Percentiles rank a stretch among this genome's conserved stretches.
phyloP scores from a whole-genome alignment of 169 alveolate species.

The Miamiensis avidus region DNA sequence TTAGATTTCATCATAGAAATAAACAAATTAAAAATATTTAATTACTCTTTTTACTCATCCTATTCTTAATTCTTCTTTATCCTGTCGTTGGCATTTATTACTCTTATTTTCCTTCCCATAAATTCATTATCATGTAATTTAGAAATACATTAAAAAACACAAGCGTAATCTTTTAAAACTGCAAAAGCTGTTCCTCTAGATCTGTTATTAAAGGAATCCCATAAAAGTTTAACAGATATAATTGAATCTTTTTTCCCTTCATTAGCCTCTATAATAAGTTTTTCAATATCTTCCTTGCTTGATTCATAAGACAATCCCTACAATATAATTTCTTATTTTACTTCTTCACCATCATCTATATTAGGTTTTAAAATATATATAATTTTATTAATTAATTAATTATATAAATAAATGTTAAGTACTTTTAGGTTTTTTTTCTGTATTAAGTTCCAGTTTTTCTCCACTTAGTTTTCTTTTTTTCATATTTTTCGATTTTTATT shows the following conservation, averaged over 20 bases:
- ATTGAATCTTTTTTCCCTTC: neutral
- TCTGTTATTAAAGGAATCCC: neutral
- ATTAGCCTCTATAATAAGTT: neutral
- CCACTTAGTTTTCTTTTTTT: too few species aligned
- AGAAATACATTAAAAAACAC: neutral
- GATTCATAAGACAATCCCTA: neutral
- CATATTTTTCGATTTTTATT: too few species aligned
- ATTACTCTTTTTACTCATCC: neutral
- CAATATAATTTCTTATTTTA: neutral
- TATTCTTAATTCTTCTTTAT: neutral
- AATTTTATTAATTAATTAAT: too few species aligned
- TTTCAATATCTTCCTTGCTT: neutral
- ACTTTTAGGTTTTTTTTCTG: too few species aligned
- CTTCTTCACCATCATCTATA: too few species aligned
- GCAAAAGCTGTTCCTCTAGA: neutral
- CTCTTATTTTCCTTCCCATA: neutral
- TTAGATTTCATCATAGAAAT: too few species aligned
- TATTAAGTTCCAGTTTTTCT: too few species aligned
- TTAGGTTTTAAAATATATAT: too few species aligned
- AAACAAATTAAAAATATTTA: too few species aligned
- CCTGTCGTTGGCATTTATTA: neutral
- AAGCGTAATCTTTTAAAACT: neutral
- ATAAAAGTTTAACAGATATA: neutral
- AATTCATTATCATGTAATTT: neutral
- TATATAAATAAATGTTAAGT: too few species aligned